These are phyloP conservation scores for Podila horticola DNA, from an alignment of 192 early-diverging fungal species.

Conservation along the genomic window DNA sequence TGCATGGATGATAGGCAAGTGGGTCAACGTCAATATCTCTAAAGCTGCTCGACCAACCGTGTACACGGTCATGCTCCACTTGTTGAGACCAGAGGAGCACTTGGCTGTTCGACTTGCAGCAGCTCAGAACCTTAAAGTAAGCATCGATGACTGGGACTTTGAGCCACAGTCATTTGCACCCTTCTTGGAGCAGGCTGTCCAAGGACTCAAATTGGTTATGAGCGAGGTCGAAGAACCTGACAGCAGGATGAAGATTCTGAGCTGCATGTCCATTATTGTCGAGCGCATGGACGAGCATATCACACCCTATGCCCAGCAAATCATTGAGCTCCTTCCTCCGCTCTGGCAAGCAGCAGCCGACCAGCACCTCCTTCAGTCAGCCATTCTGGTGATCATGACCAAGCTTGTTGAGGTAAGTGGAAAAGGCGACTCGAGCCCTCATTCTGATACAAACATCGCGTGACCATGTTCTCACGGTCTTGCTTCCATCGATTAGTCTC, in stretches of 20 bases:
- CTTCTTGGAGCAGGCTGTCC: slow-evolving; percentile 70
- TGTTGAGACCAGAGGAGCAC: slow-evolving; percentile 77
- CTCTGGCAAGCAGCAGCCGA: slow-evolving; percentile 81
- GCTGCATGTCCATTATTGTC: slow-evolving; percentile 77
- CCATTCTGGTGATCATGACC: slow-evolving; percentile 80
- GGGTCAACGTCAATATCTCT: slow-evolving; percentile 83
- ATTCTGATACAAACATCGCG: background rate
- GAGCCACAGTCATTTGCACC: slow-evolving; percentile 72
- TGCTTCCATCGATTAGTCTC: slow-evolving; percentile 54
- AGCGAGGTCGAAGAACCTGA: slow-evolving; percentile 79
- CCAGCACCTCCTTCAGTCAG: slow-evolving; percentile 84
- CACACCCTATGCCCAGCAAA: slow-evolving; percentile 73
- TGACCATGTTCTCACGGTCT: background rate
- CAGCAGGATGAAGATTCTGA: slow-evolving; percentile 77
- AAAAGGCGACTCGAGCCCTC: background rate
- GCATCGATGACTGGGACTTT: slow-evolving; percentile 93
- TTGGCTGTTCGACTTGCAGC: slow-evolving; percentile 86
- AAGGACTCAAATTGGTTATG: slow-evolving; percentile 67
- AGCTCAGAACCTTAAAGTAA: slow-evolving; percentile 66
- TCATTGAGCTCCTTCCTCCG: slow-evolving; percentile 80
- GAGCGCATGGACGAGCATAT: slow-evolving; percentile 84
- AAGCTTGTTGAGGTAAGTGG: slow-evolving; percentile 72
- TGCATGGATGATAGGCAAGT: slow-evolving; percentile 86
- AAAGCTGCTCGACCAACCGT: slow-evolving; percentile 68
- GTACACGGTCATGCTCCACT: slow-evolving; percentile 77